These are phyloP conservation scores for Zopfochytrium polystomum DNA, from an alignment of 371 early-diverging fungal genomes.

Conservation along the genomic window DNA sequence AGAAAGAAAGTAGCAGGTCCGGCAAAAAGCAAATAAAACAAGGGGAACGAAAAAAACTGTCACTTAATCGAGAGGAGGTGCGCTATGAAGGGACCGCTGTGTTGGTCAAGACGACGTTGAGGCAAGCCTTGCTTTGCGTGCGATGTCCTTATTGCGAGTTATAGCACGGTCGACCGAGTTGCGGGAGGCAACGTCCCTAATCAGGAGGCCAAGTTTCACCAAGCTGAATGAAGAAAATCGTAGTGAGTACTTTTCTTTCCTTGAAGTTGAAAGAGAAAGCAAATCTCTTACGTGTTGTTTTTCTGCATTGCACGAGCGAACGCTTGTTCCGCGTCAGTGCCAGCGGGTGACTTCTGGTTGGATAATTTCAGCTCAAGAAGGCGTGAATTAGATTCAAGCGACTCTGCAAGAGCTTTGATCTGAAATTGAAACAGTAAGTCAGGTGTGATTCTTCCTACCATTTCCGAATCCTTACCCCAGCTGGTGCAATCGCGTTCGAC, in stretches of 20 bases:
- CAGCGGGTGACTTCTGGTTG: constrained; percentile 34
- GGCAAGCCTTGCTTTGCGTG: constrained; percentile 6
- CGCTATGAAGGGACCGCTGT: no score
- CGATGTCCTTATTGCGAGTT: constrained; percentile 44
- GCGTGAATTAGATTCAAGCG: constrained; percentile 26
- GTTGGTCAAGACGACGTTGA: no score
- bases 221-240: no score
- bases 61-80: no score
- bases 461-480: constrained; percentile 24
- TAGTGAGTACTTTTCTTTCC: no score
- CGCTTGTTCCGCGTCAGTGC: constrained; percentile 45
- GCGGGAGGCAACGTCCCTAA: constrained; percentile 37
- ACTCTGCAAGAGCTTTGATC: constrained; percentile 44
- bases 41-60: no score
- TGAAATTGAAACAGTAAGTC: neutral
- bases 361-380: constrained; percentile 36
- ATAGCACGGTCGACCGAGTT: constrained; percentile 37
- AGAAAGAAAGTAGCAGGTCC: no score
- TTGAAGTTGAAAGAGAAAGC: no score
- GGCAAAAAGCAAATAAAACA: no score
- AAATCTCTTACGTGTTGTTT: constrained; percentile 28
- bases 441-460: neutral
- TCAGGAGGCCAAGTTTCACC: constrained; percentile 25
- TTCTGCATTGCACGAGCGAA: constrained; percentile 34
- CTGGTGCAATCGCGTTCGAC: constrained; percentile 40